Evolutionary conservation across 306 rosid genomes (phyloP), one percentile per base, ranked within the genome.

Genomic region (Gastrolobium villosum): DNA sequence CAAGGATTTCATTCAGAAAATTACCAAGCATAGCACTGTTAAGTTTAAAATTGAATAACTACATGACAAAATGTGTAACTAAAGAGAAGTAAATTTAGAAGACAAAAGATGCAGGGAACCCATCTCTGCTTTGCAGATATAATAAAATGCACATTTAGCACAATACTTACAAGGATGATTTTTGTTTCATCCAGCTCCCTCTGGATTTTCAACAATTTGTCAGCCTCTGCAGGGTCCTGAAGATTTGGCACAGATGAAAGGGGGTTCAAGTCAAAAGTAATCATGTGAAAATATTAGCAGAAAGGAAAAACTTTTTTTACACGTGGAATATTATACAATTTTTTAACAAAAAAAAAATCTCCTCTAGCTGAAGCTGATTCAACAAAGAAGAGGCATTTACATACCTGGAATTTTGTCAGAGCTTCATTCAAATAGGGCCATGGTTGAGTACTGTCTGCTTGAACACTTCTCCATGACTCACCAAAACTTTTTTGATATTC

Each of bases 191-290:
- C 99, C 88, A 94, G 87, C 83, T 94, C 99, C 87, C 93, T 83
- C 90, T 94, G 97, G 76, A 94, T 92, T 87, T 71, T 94, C 92
- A 94, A 56, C 87, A 94, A 87, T 90, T 92, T 94, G 83, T 94
- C 99, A 71, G 99, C 99, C 82, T 94, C 99, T 10, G 97, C 95
- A 77, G 99, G 99, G 62, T 92, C 97, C 97, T 94, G 94, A 67
- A 72, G 28, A 63, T 68, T 72, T 62, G 82, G 63, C 37, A 68
- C 14, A 74, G 11, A 60, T 3, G 64, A 69, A 68, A 28, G 0
- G 54, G 5, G 56, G 48, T 54, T 36, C 15, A 28, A 56, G 76
- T 49, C 34, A 49, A 13, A 45, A 55, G 14, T 41, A 13, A 82
- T 32, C 5, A 62, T 75, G 44, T 63, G 32, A 69, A 74, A 57